Evolutionary conservation across 257 asterid genomes (phyloP).

Genomic region (Cinchona pubescens): DNA sequence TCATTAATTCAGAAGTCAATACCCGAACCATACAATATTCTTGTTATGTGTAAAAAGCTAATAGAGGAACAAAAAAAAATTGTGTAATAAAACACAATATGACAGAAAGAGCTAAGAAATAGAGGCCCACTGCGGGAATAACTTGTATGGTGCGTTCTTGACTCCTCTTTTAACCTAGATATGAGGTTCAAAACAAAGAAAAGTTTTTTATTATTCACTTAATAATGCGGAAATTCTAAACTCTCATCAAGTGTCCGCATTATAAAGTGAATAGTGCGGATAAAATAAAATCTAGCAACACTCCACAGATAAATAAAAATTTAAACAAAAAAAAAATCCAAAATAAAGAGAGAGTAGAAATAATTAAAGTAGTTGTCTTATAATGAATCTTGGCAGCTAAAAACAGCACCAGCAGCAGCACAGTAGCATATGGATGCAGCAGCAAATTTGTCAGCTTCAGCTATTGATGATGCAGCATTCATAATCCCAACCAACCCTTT

Average conservation of each 20-base stretch:
- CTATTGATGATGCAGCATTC: constrained; percentile 57
- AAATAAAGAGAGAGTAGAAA: background rate
- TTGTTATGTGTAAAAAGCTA: constrained; percentile 26
- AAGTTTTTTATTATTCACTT: too few relatives aligned
- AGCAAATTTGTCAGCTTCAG: constrained; percentile 47
- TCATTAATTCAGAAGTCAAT: constrained; percentile 75
- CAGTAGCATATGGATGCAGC: constrained; percentile 33
- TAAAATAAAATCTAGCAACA: background rate
- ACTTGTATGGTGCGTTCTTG: constrained; percentile 63
- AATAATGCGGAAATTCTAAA: too few relatives aligned
- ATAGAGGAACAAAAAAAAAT: background rate
- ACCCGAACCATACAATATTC: constrained; percentile 88
- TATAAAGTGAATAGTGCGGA: too few relatives aligned
- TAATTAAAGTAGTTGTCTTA: constrained; percentile 38
- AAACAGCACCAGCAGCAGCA: constrained; percentile 37
- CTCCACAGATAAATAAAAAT: background rate
- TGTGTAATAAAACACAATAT: background rate
- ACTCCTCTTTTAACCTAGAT: constrained; percentile 35
- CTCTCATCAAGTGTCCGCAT: too few relatives aligned
- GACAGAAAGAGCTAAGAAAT: constrained; percentile 9
- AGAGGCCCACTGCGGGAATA: constrained; percentile 26
- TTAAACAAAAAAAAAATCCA: background rate
- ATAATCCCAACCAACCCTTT: constrained; percentile 55
- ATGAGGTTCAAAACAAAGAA: background rate
- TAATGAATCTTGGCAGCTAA: constrained; percentile 38